Evolutionary conservation across 805 yeast species (phyloP), one percentile per base, ranked within the genome.

Genomic region (Wickerhamiella alocasiicola): DNA sequence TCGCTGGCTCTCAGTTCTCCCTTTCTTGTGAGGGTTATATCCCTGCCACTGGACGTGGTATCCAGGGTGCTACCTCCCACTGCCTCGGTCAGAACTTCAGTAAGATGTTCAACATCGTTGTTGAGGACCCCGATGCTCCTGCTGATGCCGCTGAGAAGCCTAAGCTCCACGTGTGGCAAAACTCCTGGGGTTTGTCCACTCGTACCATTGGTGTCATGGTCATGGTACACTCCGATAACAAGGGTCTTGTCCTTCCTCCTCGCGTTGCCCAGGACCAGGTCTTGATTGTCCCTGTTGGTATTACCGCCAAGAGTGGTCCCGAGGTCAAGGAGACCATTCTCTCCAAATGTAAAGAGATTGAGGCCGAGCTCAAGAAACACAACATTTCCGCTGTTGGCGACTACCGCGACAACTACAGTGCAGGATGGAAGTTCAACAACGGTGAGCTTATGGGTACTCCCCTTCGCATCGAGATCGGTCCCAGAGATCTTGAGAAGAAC

Each of bases 191-290:
- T 66, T 68, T 91, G 54, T 87, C 96, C 36, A 91, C 99, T 45
- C 83, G 99, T 67, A 91, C 81, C 50, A 87, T 91, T 60, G 99
- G 99, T 72, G 99, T 93, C 52, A 91, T 91, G 97, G 85, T 84
- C 45, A 91, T 91, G 99, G 75, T 85, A 45, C 99, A 91, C 63
- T 85, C 96, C 27, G 99, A 91, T 65, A 87, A 93, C 72, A 88
- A 85, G 70, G 99, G 99, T 63, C 71, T 91, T 54, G 97, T 91
- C 36, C 71, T 93, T 53, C 99, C 99, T 47, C 99, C 99, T 55
- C 74, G 95, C 57, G 96, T 88, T 21, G 82, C 99, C 13, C 91
- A 81, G 65, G 69, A 66, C 59, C 99, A 91, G 70, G 85, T 77
- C 47, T 94, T 85, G 40, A 79, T 91, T 42, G 76, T 91, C 48